Conservation (phyloP, 768 basidiomycete species). For the Leccinum broughii region DNA sequence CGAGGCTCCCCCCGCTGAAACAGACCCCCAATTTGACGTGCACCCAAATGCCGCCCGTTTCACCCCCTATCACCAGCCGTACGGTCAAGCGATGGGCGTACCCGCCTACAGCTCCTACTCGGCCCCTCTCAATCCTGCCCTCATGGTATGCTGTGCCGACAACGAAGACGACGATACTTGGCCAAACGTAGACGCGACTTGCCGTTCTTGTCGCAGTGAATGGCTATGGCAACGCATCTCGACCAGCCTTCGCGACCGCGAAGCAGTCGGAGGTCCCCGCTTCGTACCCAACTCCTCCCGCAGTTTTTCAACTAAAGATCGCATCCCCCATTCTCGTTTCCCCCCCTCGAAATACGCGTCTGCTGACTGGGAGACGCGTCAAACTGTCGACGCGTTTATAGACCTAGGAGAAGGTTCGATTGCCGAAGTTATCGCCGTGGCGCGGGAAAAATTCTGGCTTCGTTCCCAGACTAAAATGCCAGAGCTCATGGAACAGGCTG, state of each 20-base stretch:
- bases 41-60: slow-evolving; percentile 34
- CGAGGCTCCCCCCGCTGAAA: slow-evolving; percentile 52
- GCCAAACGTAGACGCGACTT: slow-evolving; percentile 66
- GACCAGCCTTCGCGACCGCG: slow-evolving; percentile 48
- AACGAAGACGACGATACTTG: slow-evolving; percentile 75
- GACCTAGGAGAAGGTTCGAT: slow-evolving; percentile 73
- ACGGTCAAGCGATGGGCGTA: slow-evolving; percentile 25
- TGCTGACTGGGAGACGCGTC: slow-evolving; percentile 67
- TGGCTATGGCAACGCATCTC: slow-evolving; percentile 62
- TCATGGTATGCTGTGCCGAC: slow-evolving; percentile 53
- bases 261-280: slow-evolving; percentile 54
- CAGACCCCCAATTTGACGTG: slow-evolving; percentile 36
- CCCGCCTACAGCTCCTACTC: slow-evolving; percentile 28
- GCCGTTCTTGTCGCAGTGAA: slow-evolving; percentile 64
- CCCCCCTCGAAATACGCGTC: slow-evolving; percentile 32
- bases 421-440: slow-evolving; percentile 56
- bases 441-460: slow-evolving; percentile 74
- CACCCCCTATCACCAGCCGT: slow-evolving; percentile 34
- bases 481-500: slow-evolving; percentile 65
- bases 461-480: slow-evolving; percentile 61
- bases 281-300: slow-evolving; percentile 26
- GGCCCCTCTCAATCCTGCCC: slow-evolving; percentile 25
- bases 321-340: slow-evolving; percentile 19
- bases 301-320: slow-evolving; percentile 16
- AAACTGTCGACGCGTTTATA: slow-evolving; percentile 68